phyloP scores from a whole-genome alignment of 2,329 filamentous ascomycete genomes.

The Simplicillium aogashimaense region DNA sequence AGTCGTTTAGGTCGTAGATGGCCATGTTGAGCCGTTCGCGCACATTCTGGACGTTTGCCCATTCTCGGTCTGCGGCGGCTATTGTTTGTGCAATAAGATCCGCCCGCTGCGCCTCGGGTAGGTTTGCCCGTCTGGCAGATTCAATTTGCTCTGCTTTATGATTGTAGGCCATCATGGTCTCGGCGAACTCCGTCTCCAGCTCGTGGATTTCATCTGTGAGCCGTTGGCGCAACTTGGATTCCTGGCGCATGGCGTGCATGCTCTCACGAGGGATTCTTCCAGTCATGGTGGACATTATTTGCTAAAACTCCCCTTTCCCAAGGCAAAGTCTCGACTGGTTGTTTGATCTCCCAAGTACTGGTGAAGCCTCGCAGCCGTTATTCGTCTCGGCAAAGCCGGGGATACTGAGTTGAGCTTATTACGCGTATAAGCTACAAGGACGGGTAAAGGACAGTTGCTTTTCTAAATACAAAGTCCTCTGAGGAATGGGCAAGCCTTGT shows the following conservation, averaged over 20 bases:
- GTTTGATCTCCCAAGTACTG: too few relatives aligned
- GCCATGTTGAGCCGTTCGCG: constrained; percentile 2
- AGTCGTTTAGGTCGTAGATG: constrained; percentile 4
- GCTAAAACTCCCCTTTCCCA: too few relatives aligned
- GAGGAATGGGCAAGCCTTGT: too few relatives aligned
- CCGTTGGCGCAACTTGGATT: constrained; percentile 4
- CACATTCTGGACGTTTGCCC: not conserved
- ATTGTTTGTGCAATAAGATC: constrained; percentile 1
- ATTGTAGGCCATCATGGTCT: constrained; percentile 1
- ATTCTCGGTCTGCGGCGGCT: not conserved
- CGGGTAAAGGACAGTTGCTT: too few relatives aligned
- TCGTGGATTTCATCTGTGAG: constrained; percentile 4
- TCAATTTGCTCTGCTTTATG: not conserved
- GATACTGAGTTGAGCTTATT: too few relatives aligned
- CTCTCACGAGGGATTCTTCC: constrained; percentile 3
- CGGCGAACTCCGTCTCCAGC: not conserved
- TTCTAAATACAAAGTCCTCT: too few relatives aligned
- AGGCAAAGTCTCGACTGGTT: too few relatives aligned
- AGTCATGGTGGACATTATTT: not conserved
- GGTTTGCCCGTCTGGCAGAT: too few relatives aligned
- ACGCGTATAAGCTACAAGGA: too few relatives aligned
- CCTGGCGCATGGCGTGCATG: constrained; percentile 4
- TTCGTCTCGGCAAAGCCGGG: too few relatives aligned
- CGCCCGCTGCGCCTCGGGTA: constrained; percentile 1
- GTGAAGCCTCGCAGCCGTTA: too few relatives aligned